Evolutionary conservation across 805 yeast genomes (phyloP).

Genomic region (Candida succiphila): DNA sequence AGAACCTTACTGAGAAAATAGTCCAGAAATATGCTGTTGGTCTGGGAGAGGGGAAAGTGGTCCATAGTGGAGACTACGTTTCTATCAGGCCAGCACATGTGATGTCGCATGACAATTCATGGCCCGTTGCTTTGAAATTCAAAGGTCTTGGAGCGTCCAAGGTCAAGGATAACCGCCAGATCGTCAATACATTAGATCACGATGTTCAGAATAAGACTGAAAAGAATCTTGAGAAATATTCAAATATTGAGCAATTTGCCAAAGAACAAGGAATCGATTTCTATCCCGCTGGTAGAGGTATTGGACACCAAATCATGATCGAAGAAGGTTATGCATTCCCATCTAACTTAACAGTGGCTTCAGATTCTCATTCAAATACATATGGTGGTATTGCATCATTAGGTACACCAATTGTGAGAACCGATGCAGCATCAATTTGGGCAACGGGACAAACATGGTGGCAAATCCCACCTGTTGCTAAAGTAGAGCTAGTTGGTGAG

Average conservation of each 20-base stretch:
- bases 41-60: conserved; percentile 61
- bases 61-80: conserved; percentile 88
- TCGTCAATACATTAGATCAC: conserved; percentile 94
- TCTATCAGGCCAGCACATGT: conserved; percentile 93
- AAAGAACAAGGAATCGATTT: conserved; percentile 87
- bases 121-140: conserved; percentile 98
- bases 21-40: conserved; percentile 92
- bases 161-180: conserved; percentile 79
- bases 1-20: conserved; percentile 90
- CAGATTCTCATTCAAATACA: conserved; percentile 96
- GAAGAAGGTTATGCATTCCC: conserved; percentile 99
- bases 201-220: conserved; percentile 93
- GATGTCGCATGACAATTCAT: conserved; percentile 98
- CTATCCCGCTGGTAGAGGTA: conserved; percentile 98
- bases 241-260: conserved; percentile 85
- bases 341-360: conserved; percentile 83
- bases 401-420: conserved; percentile 96
- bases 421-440: conserved; percentile 99
- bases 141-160: conserved; percentile 86
- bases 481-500: conserved; percentile 74
- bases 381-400: conserved; percentile 95
- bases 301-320: conserved; percentile 98
- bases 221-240: conserved; percentile 79
- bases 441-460: conserved; percentile 99
- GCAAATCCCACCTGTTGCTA: conserved; percentile 99